Conservation (phyloP, 2,329 filamentous ascomycete genomes). For the Domatiomyces globalis region DNA sequence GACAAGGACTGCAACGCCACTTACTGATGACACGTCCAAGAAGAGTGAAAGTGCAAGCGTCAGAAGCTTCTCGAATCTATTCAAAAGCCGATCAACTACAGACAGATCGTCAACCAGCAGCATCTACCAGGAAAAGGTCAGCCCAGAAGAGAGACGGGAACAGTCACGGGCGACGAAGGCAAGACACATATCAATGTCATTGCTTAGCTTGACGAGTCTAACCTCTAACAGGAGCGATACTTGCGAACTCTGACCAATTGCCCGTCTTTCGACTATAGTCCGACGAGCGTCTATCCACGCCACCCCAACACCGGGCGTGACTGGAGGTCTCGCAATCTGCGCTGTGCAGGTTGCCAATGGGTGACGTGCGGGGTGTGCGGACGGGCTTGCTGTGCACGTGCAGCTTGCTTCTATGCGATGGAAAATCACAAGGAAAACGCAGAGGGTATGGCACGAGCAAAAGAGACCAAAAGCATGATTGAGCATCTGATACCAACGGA, state of each 20-base stretch:
- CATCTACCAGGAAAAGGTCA: not conserved
- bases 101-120: constrained; percentile 1
- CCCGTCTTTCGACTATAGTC: constrained; percentile 12
- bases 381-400: constrained; percentile 23
- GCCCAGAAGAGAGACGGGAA: not conserved
- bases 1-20: not conserved
- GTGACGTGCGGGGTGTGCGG: constrained; percentile 20
- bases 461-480: constrained; percentile 17
- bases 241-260: constrained; percentile 11
- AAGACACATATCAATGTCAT: not conserved
- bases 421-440: constrained; percentile 10
- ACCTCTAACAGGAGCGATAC: constrained; percentile 9
- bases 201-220: not conserved
- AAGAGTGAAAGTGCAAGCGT: constrained; percentile 8
- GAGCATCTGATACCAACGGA: constrained; percentile 16
- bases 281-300: constrained; percentile 10
- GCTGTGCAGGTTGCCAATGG: constrained; percentile 21
- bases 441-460: constrained; percentile 7
- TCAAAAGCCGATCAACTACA: constrained; percentile 8
- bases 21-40: constrained; percentile 5
- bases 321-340: constrained; percentile 23
- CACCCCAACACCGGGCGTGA: constrained; percentile 17
- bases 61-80: constrained; percentile 14
- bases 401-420: constrained; percentile 11
- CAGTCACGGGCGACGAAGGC: not conserved